Conservation (phyloP, 768 basidiomycete genomes). For the Leccinum fibrillosum region DNA sequence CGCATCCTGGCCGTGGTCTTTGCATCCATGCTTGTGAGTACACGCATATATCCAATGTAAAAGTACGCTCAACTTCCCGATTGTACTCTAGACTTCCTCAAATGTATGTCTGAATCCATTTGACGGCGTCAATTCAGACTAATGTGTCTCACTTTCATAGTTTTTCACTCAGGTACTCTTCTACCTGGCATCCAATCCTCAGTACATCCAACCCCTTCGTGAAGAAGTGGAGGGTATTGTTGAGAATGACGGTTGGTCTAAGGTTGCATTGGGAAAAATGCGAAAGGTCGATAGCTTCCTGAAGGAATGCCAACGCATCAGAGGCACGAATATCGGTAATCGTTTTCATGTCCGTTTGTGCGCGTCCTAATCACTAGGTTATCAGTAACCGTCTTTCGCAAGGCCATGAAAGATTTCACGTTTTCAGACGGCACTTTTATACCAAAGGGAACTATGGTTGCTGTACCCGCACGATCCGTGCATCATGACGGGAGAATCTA, state of each 20-base stretch:
- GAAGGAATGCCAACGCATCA: neutral
- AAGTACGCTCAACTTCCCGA: neutral
- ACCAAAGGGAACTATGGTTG: conserved; percentile 31
- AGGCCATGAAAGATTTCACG: conserved; percentile 30
- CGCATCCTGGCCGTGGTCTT: conserved; percentile 13
- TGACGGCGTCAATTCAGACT: neutral
- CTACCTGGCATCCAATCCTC: neutral
- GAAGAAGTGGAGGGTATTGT: neutral
- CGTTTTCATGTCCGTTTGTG: conserved; percentile 10
- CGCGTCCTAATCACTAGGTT: conserved; percentile 4
- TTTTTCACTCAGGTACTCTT: conserved; percentile 21
- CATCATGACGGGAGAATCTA: conserved; percentile 26
- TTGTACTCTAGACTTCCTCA: conserved; percentile 16
- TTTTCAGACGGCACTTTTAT: conserved; percentile 40
- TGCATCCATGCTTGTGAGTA: conserved; percentile 24
- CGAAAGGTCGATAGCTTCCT: conserved; percentile 39
- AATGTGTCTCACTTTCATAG: conserved; percentile 9
- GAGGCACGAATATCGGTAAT: conserved; percentile 18
- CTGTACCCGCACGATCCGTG: conserved; percentile 14
- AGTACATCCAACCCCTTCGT: neutral
- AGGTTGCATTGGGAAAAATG: conserved; percentile 25
- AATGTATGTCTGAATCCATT: conserved; percentile 6
- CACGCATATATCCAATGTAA: neutral
- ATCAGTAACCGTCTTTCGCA: conserved; percentile 11
- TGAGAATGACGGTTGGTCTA: neutral